phyloP scores from a whole-genome alignment of 2,329 filamentous ascomycete genomes.

The Calonectria pseudoturangicola region DNA sequence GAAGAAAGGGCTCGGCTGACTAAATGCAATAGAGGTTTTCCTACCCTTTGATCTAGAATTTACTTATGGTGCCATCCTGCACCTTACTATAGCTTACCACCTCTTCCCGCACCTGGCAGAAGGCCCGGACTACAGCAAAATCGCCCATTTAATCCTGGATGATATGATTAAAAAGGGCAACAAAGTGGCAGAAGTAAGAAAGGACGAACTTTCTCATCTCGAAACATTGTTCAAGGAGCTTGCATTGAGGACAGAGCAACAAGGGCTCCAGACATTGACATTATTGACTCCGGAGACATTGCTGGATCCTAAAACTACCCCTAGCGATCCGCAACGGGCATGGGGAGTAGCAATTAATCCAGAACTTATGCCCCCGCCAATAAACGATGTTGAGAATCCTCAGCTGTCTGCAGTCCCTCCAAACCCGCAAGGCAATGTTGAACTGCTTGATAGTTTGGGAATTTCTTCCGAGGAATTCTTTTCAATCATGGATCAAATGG shows the following conservation, averaged over 20 bases:
- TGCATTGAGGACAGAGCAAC: constrained; percentile 48
- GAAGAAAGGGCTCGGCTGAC: background rate
- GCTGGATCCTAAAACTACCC: constrained; percentile 26
- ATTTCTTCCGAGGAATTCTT: constrained; percentile 63
- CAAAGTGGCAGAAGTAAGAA: constrained; percentile 57
- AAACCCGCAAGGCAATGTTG: constrained; percentile 46
- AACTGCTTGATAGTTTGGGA: constrained; percentile 61
- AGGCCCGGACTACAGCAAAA: constrained; percentile 47
- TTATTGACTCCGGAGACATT: constrained; percentile 42
- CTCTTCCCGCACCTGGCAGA: constrained; percentile 59
- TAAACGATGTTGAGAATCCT: constrained; percentile 25
- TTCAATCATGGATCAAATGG: constrained; percentile 61
- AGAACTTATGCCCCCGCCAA: background rate
- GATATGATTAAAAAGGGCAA: constrained; percentile 60
- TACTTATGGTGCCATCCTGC: constrained; percentile 58
- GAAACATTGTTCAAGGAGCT: constrained; percentile 56
- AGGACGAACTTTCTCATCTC: constrained; percentile 57
- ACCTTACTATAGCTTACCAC: constrained; percentile 60
- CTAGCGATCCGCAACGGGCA: constrained; percentile 31
- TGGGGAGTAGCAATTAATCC: constrained; percentile 15
- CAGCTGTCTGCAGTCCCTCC: constrained; percentile 28
- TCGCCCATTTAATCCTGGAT: constrained; percentile 57
- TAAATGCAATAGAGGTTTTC: constrained; percentile 56
- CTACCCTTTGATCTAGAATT: constrained; percentile 63
- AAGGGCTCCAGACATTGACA: constrained; percentile 53